A percentile compares a stretch with the other conserved stretches of the same genome.
phyloP scores from a whole-genome alignment of 2,329 filamentous ascomycete species.

The Colletotrichum lini region DNA sequence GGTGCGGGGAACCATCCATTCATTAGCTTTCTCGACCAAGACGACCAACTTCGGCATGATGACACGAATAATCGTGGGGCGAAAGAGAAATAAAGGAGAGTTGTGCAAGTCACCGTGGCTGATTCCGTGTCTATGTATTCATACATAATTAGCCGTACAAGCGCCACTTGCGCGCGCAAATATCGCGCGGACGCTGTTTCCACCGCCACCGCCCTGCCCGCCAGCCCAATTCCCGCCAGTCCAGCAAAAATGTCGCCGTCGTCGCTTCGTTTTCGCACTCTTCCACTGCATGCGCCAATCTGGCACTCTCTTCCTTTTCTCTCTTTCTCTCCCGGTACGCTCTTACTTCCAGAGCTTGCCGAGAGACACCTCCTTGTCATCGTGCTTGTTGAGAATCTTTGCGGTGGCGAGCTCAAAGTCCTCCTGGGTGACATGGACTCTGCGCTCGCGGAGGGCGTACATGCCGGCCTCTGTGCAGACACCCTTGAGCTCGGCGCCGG shows the following conservation, averaged over 20 bases:
- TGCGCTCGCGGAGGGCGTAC: constrained; percentile 94
- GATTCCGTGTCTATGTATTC: constrained; percentile 42
- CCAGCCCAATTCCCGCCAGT: constrained; percentile 36
- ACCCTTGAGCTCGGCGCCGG: constrained; percentile 96
- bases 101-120: constrained; percentile 37
- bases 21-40: background rate
- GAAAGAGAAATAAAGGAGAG: background rate
- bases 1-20: too few species aligned
- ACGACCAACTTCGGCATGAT: background rate
- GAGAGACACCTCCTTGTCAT: constrained; percentile 95
- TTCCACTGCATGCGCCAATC: too few species aligned
- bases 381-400: constrained; percentile 99
- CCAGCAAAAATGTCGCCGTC: constrained; percentile 37
- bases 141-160: constrained; percentile 42
- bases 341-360: constrained; percentile 80
- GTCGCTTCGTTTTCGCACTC: constrained; percentile 19
- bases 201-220: constrained; percentile 13
- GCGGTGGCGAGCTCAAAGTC: constrained; percentile 98
- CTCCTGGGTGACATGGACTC: constrained; percentile 98
- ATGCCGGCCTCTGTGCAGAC: constrained; percentile 99
- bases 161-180: constrained; percentile 27
- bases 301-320: background rate
- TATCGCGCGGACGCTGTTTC: constrained; percentile 31
- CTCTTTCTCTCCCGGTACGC: constrained; percentile 19
- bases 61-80: background rate